Base-by-base conservation (phyloP, 768 basidiomycete genomes). In the Mycena albidolilacea region DNA sequence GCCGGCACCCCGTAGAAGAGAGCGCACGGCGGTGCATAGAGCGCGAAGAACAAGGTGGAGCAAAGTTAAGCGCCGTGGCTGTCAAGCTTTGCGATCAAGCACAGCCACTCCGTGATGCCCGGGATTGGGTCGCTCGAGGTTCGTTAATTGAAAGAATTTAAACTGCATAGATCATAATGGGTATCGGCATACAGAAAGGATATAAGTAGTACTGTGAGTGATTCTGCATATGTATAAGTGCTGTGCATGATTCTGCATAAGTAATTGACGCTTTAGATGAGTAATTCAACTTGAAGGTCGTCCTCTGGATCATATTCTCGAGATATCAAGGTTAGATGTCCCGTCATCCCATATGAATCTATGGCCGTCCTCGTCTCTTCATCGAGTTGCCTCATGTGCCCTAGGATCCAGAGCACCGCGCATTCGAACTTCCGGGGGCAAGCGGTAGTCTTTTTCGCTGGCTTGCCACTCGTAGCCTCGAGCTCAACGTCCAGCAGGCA, bases 21-120 rank as follows among this genome's bases (percentile, higher is more conserved):
- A 75, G 44, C 21, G 70, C 67, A 6, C 74, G 74, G 44, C 63
- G 74, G 74, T 72, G 69, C 74, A 75, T 75, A 21, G 44, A 50
- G 48, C 8, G 50, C 39, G 15, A 10, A 35, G 15, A 15, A 39
- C 23, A 44, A 41, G 0, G 67, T 68, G 59, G 59, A 61, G 67
- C 21, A 21, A 54, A 43, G 60, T n/a, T 0, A 19, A 44, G 60
- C 23, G 21, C n/a, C 19, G 68, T 39, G 30, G 39, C 58, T 50
- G 57, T 59, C 43, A 44, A 6, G 11, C 59, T 21, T 60, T 50
- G 5, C 14, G n/a, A 41, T 21, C 48, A 50, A 61, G 50, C 12
- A 62, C 5, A 6, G 14, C 50, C 69, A 70, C 55, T 23, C 60
- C 11, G 50, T 15, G 19, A 38, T 9, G 62, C 6, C 3, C 57